These are phyloP conservation scores for Neurospora sp. DNA, from an alignment of 495 filamentous ascomycete genomes.

Conservation along the genomic window DNA sequence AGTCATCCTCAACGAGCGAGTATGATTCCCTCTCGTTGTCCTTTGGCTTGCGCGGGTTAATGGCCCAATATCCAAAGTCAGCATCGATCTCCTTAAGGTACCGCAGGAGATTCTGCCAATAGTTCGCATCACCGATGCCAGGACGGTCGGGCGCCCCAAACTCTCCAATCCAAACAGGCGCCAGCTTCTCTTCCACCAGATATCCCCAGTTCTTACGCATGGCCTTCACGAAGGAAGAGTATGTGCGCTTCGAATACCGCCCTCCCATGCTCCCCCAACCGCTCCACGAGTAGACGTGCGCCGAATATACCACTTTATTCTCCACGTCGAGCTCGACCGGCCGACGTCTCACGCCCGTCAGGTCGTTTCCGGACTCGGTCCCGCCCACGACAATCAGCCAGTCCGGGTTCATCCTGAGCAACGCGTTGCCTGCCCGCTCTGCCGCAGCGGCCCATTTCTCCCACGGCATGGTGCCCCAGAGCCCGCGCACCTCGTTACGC, in stretches of 20 bases:
- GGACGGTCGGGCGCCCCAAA: slow-evolving; percentile 44
- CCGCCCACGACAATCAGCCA: slow-evolving; percentile 56
- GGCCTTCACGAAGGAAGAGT: slow-evolving; percentile 43
- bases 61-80: slow-evolving; percentile 55
- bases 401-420: slow-evolving; percentile 44
- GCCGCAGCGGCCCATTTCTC: slow-evolving; percentile 46
- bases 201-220: slow-evolving; percentile 55
- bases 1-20: slow-evolving; percentile 46
- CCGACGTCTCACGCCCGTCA: slow-evolving; percentile 35
- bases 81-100: slow-evolving; percentile 44
- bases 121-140: slow-evolving; percentile 41
- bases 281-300: slow-evolving; percentile 53
- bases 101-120: slow-evolving; percentile 47
- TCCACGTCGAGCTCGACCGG: slow-evolving; percentile 43
- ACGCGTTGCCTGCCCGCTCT: slow-evolving; percentile 42
- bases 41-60: slow-evolving; percentile 50
- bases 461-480: slow-evolving; percentile 56
- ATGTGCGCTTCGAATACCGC: slow-evolving; percentile 40
- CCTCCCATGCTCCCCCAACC: slow-evolving; percentile 48
- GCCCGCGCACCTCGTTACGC: slow-evolving; percentile 50
- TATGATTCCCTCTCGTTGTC: slow-evolving; percentile 43
- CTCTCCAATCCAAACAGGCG: slow-evolving; percentile 53
- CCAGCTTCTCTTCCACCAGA: slow-evolving; percentile 44
- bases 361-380: slow-evolving; percentile 48
- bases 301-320: slow-evolving; percentile 48